Base-by-base conservation (phyloP, 768 basidiomycete species). In the Mycena leptocephala region DNA sequence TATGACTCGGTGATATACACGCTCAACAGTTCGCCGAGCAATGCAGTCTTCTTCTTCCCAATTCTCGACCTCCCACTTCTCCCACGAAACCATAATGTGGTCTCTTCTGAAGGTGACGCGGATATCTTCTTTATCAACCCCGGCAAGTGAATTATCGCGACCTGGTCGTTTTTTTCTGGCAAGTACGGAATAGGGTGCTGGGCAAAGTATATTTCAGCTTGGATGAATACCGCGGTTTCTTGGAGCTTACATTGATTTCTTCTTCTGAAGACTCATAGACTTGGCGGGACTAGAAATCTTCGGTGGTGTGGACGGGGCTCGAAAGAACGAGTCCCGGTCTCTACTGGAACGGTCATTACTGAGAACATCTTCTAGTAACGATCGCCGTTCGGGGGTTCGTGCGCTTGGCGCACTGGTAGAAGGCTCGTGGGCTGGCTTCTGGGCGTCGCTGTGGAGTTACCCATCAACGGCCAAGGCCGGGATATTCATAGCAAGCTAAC, bases 61-160 rank as follows among this genome's bases (percentile, higher is more conserved):
- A 72, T 90, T 89, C 26, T 84, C 80, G 63, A 86, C 83, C 78
- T 84, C 87, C 75, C 88, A 82, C 32, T 86, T 86, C 70, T 86
- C 83, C 90, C 90, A 91, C 20, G 85, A 88, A 33, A 91, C 86
- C 61, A 89, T 83, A 20, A 91, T 80, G 61, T 86, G 76, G 63
- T 86, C 64, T 66, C 83, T 82, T 26, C 89, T 86, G 77, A 85
- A 91, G 61, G 88, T 90, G 55, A 91, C 89, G 55, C 91, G 90
- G 65, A 90, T 89, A 56, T 91, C 88, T 33, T 90, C 85, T 76
- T 89, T 91, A 79, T 85, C 86, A 58, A 91, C 86, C 7, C 87
- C 89, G 86, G 85, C 79, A 91, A 81, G 76, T 90, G 87, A 79
- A 91, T 91, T 67, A 86, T 89, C 37, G 90, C 89, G 30, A 86